These are phyloP conservation scores for Coffea canephora DNA, from an alignment of 257 asterid species.

Conservation along the genomic window DNA sequence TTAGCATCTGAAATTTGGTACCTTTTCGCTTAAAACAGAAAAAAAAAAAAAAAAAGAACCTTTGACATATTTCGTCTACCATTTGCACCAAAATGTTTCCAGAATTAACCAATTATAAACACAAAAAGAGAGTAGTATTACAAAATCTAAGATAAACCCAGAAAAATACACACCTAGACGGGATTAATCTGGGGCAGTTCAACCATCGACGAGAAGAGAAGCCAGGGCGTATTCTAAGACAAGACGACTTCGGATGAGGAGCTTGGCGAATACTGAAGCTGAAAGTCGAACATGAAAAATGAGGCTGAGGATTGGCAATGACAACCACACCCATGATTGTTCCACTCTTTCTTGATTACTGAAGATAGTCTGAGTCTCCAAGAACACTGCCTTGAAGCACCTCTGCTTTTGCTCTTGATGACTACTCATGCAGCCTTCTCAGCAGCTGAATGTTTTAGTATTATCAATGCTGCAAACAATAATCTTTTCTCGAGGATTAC, in stretches of 20 bases:
- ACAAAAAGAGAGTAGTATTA: neutral
- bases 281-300: neutral
- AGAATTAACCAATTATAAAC: neutral
- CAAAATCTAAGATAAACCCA: neutral
- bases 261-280: constrained; percentile 25
- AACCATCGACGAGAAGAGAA: constrained; percentile 51
- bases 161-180: constrained; percentile 14
- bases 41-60: neutral
- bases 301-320: constrained; percentile 43
- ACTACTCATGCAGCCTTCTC: constrained; percentile 55
- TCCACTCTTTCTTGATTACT: neutral
- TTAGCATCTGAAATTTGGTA: neutral
- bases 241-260: constrained; percentile 39
- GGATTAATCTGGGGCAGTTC: constrained; percentile 26
- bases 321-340: constrained; percentile 38
- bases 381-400: constrained; percentile 40
- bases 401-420: constrained; percentile 22
- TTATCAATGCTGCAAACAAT: neutral
- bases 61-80: neutral
- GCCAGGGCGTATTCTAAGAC: constrained; percentile 38
- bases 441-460: neutral
- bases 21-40: neutral
- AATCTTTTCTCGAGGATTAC: neutral
- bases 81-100: neutral
- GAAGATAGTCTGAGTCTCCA: neutral